Evolutionary conservation across 441 rosid species (phyloP), one percentile per base, ranked within the genome.

Genomic region (Adansonia rubrostipa): DNA sequence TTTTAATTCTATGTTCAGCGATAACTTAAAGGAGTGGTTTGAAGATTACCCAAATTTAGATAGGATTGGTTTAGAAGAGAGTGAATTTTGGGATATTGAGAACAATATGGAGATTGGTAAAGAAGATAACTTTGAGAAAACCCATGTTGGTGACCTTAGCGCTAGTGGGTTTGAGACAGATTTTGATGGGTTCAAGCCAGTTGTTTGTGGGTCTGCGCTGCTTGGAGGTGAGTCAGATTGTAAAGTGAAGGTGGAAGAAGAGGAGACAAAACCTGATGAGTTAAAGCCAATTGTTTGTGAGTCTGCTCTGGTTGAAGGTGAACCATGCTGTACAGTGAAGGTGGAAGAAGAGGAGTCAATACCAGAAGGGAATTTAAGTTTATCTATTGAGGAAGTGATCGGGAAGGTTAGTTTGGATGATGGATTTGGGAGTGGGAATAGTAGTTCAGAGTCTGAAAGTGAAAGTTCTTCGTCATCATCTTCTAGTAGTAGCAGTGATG

Each of bases 331-430:
- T 74, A 71, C 56, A 71, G 71, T 83, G 75, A 84, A 71, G 75
- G 82, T 76, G 88, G 84, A 81, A 79, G 82, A 75, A 58, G 80
- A 75, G 80, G 82, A 53, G 78, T 20, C 61, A 60, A 82, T 75
- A 42, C 69, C 79, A 53, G 79, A 70, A 78, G 85, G 74, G 60
- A 14, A 77, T 44, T 76, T 84, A 74, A 85, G 85, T 47, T 81
- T 78, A 74, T 86, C 78, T 82, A 85, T 91, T 73, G 94, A 85
- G 83, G 81, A 86, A 73, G 87, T 79, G 71, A 77, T 94, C 83
- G 86, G 80, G 62, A 92, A 82, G 77, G 89, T 91, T 58, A 85
- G 87, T 79, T 88, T 83, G 78, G 64, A 60, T 7, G 60, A 69
- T 61, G 64, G 50, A n/a, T 45, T 65, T 9, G 78, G 82, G 9